phyloP scores from a whole-genome alignment of 129 eudicot species.

The Helichrysum umbraculigerum region DNA sequence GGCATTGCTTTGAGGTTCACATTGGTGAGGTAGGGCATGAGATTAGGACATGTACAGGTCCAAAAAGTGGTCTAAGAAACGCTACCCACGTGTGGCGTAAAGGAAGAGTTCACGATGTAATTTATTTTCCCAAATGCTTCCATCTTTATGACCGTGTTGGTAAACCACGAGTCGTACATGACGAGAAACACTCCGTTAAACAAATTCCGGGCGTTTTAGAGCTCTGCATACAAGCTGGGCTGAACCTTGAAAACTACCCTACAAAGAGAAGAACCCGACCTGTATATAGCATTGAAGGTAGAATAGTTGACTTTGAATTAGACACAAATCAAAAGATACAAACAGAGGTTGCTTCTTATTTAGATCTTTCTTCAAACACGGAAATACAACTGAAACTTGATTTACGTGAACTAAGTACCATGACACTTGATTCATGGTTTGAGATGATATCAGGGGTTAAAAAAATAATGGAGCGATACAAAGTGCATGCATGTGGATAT shows the following conservation, averaged over 20 bases:
- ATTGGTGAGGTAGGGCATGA: constrained; percentile 56
- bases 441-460: constrained; percentile 53
- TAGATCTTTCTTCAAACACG: constrained; percentile 24
- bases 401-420: constrained; percentile 31
- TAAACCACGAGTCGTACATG: constrained; percentile 60
- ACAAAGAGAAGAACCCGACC: constrained; percentile 60
- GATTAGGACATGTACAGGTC: constrained; percentile 61
- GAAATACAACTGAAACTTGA: constrained; percentile 8
- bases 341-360: constrained; percentile 4
- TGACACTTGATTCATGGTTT: constrained; percentile 57
- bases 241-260: constrained; percentile 55
- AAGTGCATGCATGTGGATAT: constrained; percentile 63
- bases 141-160: constrained; percentile 67
- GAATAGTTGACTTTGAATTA: constrained; percentile 57
- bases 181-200: constrained; percentile 40
- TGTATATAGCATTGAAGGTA: constrained; percentile 66
- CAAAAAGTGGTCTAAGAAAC: constrained; percentile 51
- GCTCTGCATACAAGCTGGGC: constrained; percentile 68
- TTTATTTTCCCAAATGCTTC: constrained; percentile 56
- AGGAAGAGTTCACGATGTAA: constrained; percentile 52
- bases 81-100: constrained; percentile 62
- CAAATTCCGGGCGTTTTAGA: constrained; percentile 61
- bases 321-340: constrained; percentile 20
- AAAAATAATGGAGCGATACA: constrained; percentile 62
- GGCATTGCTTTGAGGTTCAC: constrained; percentile 65